Base-by-base conservation (phyloP, 169 alveolate genomes). In the Theileria sp. region DNA sequence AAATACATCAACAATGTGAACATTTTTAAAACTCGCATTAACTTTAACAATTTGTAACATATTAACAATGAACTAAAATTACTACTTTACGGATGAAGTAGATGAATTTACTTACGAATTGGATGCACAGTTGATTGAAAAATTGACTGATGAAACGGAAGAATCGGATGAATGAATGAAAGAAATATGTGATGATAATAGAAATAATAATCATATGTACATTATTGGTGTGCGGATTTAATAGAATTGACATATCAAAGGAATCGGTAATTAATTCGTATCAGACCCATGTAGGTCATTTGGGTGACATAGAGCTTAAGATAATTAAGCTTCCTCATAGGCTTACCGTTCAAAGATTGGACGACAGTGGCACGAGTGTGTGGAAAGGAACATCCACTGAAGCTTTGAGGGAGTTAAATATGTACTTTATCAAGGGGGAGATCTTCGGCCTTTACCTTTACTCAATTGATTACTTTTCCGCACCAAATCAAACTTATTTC, bases 401-500 rank as follows among this genome's bases (percentile, higher is more conserved):
- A 38, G 72, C 72, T 19, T 21, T 64, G 38, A 15, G 72, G 72
- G 72, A 64, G 72, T 32, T 21, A 19, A 21, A n/a, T 21, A 21
- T 64, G 50, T 64, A 64, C 49, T 64, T 17, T 21, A 15, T 28
- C 17, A 3, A 64, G 4, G 72, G 72, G 51, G 17, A 21, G 9
- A 64, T 17, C 54, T 15, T 64, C 4, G 72, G 72, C 1, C 72
- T 64, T 21, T 64, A 64, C 72, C 38, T 64, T 5, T 64, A 64
- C 72, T 26, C 72, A 15, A 64, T 64, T 15, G 72, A 64, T 34
- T 64, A 23, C 50, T 64, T 64, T 21, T 64, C 72, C 26, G 1
- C 72, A 15, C 72, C 72, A 21, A 64, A 64, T 7, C 51, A 64
- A 38, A n/a, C 38, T 26, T 64, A 28, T 64, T 64, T 28, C 72